Evolutionary conservation across 176 grass and related monocot genomes (phyloP).

Genomic region (Elaeis guineensis): DNA sequence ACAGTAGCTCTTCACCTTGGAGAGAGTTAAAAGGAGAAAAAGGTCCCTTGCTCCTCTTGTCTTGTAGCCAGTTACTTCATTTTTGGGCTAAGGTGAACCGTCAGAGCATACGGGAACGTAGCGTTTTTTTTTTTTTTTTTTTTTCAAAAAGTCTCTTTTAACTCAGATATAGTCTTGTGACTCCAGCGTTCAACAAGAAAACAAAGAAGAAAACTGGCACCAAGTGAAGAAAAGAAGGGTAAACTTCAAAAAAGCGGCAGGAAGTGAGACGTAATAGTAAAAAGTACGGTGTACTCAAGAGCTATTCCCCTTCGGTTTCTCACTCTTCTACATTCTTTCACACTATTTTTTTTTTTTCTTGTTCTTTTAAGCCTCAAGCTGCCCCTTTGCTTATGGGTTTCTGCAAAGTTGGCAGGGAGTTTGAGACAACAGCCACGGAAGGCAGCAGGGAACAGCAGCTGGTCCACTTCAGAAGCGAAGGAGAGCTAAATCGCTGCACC

Average conservation of each 20-base stretch:
- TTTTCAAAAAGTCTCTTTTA: too few relatives aligned
- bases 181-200: too few relatives aligned
- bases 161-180: too few relatives aligned
- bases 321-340: background rate
- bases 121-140: too few relatives aligned
- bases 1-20: too few relatives aligned
- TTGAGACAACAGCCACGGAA: background rate
- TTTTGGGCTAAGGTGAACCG: too few relatives aligned
- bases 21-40: too few relatives aligned
- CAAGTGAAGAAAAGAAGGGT: background rate
- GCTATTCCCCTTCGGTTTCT: background rate
- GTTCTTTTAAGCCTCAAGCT: conserved; percentile 1
- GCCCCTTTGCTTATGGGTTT: conserved; percentile 12
- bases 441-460: conserved; percentile 6
- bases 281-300: conserved; percentile 12
- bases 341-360: background rate
- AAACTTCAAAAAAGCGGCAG: conserved; percentile 3
- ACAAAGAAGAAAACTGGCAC: background rate
- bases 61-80: too few relatives aligned
- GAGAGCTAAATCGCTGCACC: background rate
- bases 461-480: too few relatives aligned
- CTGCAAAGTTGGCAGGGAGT: conserved; percentile 16
- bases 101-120: too few relatives aligned
- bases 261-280: conserved; percentile 13
- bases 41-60: too few relatives aligned